Base-by-base conservation (phyloP, 2,329 filamentous ascomycete species). In the Dryadomyces quercus-mongolicae region DNA sequence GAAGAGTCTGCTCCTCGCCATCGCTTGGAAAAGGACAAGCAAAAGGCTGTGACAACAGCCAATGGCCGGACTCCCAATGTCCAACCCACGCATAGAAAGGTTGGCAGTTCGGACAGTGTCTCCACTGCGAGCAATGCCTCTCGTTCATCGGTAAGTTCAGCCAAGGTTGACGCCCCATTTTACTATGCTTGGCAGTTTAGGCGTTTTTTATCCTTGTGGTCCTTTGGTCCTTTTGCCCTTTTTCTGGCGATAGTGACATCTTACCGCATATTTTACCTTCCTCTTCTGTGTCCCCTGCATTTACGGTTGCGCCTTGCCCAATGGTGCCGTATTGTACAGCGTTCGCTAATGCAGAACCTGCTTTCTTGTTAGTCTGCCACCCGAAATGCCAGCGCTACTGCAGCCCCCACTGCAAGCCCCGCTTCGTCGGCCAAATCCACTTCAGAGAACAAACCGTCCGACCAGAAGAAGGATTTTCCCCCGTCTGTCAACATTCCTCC, bases 101-200 rank as follows among this genome's bases (percentile, higher is more conserved):
- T 75, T 62, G 78, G 74, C 53, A 87, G 84, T 63, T 79, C 78
- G 22, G 85, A 86, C 55, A 88, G 85, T 63, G 69, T 78, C 34
- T 84, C 81, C 3, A 76, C 69, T 59, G 75, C 74, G 54, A 82
- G 78, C 66, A 77, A 70, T 59, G 71, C 73, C 58, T 85, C 85
- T 49, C 76, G 78, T 51, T 79, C 81, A 51, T 75, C 84, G 63
- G 85, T 88, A 75, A 79, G 83, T 80, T n/a, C 36, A 40, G 36
- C 4, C 15, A 12, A 13, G 6, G 60, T 57, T 60, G 60, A 60
- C 58, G 56, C 61, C 63, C n/a, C 20, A 22, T 43, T 15, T 44
- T 44, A 9, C 5, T 5, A 44, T 16, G 42, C 42, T 44, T 20
- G 8, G 16, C 15, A 12, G 36, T 40, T 9, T 9, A 13, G 36